A percentile compares a stretch with the other conserved stretches of the same genome.
These are phyloP conservation scores for Cryptococcus sp. DNA, from an alignment of 1,284 basidiomycete genomes.

Conservation along the genomic window DNA sequence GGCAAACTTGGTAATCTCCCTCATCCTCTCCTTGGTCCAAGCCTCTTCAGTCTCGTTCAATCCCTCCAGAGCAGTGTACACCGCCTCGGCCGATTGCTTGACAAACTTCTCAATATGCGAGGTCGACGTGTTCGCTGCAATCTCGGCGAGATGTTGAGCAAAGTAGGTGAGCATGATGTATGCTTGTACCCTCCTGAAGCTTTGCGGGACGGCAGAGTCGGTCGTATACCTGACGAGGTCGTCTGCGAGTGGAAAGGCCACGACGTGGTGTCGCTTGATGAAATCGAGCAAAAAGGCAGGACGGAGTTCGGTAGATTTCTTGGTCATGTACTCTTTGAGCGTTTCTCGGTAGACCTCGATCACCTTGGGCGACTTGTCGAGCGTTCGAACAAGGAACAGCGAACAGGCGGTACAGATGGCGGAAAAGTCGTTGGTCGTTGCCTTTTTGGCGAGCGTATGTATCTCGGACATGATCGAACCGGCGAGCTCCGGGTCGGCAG, in stretches of 20 bases:
- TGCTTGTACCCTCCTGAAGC: slow-evolving; percentile 67
- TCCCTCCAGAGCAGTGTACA: slow-evolving; percentile 54
- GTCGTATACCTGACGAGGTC: slow-evolving; percentile 54
- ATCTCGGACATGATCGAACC: slow-evolving; percentile 56
- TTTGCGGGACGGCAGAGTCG: slow-evolving; percentile 58
- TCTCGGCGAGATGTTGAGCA: slow-evolving; percentile 55
- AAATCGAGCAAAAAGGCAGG: slow-evolving; percentile 73
- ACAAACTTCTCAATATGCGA: slow-evolving; percentile 52
- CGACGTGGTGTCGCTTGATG: slow-evolving; percentile 60
- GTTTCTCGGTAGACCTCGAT: slow-evolving; percentile 61
- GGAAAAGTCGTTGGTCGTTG: slow-evolving; percentile 58
- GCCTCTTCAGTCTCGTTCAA: slow-evolving; percentile 46
- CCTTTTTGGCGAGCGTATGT: slow-evolving; percentile 67
- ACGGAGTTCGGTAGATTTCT: slow-evolving; percentile 74
- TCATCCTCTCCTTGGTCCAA: slow-evolving; percentile 64
- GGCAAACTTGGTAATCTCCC: slow-evolving; percentile 71
- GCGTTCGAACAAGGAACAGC: slow-evolving; percentile 62
- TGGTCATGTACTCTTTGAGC: slow-evolving; percentile 67
- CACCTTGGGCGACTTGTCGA: slow-evolving; percentile 46
- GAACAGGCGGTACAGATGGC: slow-evolving; percentile 64
- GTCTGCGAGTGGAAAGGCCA: slow-evolving; percentile 63
- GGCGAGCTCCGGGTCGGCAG: slow-evolving; percentile 46
- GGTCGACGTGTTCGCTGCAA: slow-evolving; percentile 47
- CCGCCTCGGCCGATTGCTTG: slow-evolving; percentile 53
- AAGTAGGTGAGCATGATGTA: slow-evolving; percentile 67